Evolutionary conservation across 352 stramenopile species (phyloP), one percentile per base, ranked within the genome.

Genomic region (Phytopythium boreale): DNA sequence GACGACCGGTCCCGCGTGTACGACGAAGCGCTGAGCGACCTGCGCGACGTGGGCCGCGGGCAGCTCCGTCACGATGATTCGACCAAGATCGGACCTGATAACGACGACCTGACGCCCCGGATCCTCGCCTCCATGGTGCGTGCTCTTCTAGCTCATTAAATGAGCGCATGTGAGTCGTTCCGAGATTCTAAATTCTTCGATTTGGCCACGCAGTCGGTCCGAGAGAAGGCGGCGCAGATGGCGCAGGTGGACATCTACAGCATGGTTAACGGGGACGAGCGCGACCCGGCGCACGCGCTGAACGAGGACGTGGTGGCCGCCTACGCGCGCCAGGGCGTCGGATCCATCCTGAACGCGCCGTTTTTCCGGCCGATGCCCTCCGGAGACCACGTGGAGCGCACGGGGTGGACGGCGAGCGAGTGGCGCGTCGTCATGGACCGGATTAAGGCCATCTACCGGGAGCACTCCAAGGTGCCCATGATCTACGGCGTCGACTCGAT

Each of bases 401-500:
- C 71, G 11, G 77, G 81, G 9, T 96, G 80, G 80, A 95, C 53
- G 47, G 87, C 88, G 1, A 47, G 57, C 11, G 84, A 97, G 52
- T 97, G 84, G 78, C 61, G 71, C 53, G 43, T 61, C 1, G 73
- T 92, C 17, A 80, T 93, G 15, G 44, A 77, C 8, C 75, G 87
- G 63, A 93, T 97, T 61, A 79, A 97, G 62, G 53, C 74, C 14
- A 86, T 96, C 27, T 85, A 87, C 46, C 63, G 81, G 15, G 52
- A 87, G 44, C 78, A 92, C 51, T 73, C 65, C 66, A 68, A 74
- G 34, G 72, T 78, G 12, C 86, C 83, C 6, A 88, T 94, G 72
- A 72, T 97, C 55, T 97, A 92, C 67, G 92, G 90, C 12, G 74
- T 98, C 44, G 90, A 98, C 72, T 93, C 81, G 19, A 90, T 97